phyloP scores from a whole-genome alignment of 148 eudicot genomes.

The Heliosperma pusillum region DNA sequence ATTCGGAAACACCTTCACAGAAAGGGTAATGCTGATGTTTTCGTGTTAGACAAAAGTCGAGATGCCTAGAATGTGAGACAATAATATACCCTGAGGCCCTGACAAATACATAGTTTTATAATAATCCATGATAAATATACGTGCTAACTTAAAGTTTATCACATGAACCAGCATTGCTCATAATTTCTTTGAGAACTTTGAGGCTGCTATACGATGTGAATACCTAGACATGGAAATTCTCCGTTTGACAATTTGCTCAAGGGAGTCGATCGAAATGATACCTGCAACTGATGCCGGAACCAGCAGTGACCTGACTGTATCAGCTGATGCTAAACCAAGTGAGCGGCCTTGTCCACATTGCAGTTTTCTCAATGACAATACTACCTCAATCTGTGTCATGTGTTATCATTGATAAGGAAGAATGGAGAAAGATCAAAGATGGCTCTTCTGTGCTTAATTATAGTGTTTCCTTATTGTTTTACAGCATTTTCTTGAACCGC shows the following conservation, averaged over 20 bases:
- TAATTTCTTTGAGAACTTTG: conserved; percentile 20
- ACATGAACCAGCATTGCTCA: conserved; percentile 15
- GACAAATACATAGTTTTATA: too few species aligned
- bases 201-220: conserved; percentile 2
- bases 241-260: not conserved
- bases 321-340: not conserved
- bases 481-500: not conserved
- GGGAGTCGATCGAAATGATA: not conserved
- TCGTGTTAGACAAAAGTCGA: too few species aligned
- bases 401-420: not conserved
- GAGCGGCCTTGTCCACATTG: conserved; percentile 9
- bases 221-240: not conserved
- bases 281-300: conserved; percentile 1
- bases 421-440: not conserved
- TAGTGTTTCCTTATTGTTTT: not conserved
- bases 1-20: too few species aligned
- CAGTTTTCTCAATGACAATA: not conserved
- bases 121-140: too few species aligned
- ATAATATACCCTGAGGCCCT: too few species aligned
- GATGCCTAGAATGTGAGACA: too few species aligned
- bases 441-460: not conserved
- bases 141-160: not conserved
- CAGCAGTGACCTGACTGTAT: not conserved
- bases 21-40: too few species aligned
- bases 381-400: conserved; percentile 11